Conservation (phyloP, 2,329 filamentous ascomycete genomes). For the Microdochium nivale region DNA sequence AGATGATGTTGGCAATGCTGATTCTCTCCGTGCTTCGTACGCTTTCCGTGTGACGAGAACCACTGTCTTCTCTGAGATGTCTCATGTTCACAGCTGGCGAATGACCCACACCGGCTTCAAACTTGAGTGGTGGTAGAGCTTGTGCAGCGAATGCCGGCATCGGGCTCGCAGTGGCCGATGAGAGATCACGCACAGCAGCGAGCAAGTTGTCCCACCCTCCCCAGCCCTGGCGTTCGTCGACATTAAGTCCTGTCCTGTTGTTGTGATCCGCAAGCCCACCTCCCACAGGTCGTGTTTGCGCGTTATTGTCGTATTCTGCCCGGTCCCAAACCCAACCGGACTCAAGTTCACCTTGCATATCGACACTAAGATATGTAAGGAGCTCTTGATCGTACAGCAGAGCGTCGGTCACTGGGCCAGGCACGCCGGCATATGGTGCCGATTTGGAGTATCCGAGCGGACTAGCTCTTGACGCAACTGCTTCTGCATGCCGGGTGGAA, state of each 20-base stretch:
- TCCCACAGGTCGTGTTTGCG: slow-evolving; percentile 18
- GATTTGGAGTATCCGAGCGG: not conserved
- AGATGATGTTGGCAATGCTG: slow-evolving; percentile 37
- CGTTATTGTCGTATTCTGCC: slow-evolving; percentile 37
- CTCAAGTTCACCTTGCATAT: slow-evolving; percentile 72
- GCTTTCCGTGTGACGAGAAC: slow-evolving; percentile 19
- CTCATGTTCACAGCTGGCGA: slow-evolving; percentile 11
- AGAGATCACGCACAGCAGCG: slow-evolving; percentile 46
- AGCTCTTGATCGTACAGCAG: slow-evolving; percentile 71
- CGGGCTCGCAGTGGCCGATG: slow-evolving; percentile 23
- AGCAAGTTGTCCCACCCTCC: slow-evolving; percentile 74
- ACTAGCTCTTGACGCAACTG: slow-evolving; percentile 11
- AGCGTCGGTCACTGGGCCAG: slow-evolving; percentile 15
- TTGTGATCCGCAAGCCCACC: slow-evolving; percentile 35
- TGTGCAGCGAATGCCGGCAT: slow-evolving; percentile 16
- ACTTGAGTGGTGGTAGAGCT: slow-evolving; percentile 21
- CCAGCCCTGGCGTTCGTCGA: slow-evolving; percentile 59
- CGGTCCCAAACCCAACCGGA: slow-evolving; percentile 77
- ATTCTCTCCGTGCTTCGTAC: slow-evolving; percentile 33
- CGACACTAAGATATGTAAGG: slow-evolving; percentile 75
- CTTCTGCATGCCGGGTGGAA: slow-evolving; percentile 41
- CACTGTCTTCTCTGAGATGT: slow-evolving; percentile 11
- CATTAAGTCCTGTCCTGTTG: slow-evolving; percentile 41
- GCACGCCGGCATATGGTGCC: slow-evolving; percentile 25
- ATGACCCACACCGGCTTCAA: slow-evolving; percentile 15